Evolutionary conservation across 441 rosid species (phyloP), one percentile per base, ranked within the genome.

Genomic region (Viola pubescens): DNA sequence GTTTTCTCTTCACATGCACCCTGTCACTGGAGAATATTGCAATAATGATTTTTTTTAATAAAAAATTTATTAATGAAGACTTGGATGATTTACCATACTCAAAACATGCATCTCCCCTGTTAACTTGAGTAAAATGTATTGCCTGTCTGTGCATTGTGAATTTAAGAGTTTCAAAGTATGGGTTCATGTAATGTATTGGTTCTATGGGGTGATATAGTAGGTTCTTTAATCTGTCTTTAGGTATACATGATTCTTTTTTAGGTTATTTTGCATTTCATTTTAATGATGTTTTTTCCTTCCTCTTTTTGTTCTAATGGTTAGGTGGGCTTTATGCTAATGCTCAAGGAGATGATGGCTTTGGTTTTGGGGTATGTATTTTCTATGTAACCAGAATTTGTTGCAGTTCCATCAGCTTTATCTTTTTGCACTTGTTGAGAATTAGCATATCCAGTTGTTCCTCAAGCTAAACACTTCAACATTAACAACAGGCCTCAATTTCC

Each of bases 321-420:
- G 92, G 87, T 77, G 91, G 82, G 67, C 71, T 81, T 64, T 73
- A 79, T 58, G 69, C 72, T 61, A 66, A 59, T 60, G 60, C 69
- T 68, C 82, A 10, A 56, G 76, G 70, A 58, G 87, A 77, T 61
- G 79, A 73, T 56, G 87, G 73, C 56, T 65, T 86, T 48, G 84
- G 77, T 69, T 80, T 84, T 56, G 89, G 84, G 48, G 97, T 87
- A 82, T 60, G 94, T 77, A 48, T 47, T 58, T 63, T 45, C 64
- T 62, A 66, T 65, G 63, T 54, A 26, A 26, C 64, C 57, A 57
- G 64, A 34, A 3, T 54, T 40, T 62, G 50, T 39, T 38, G 7
- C 58, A 12, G 49, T 13, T 9, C 39, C 58, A 42, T 62, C 62
- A 34, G 52, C 43, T 41, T 41, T 68, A 11, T 67, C 49, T 52